Percentiles rank a stretch among this genome's conserved stretches.
phyloP scores from a whole-genome alignment of 2,329 filamentous ascomycete genomes.

The Verticillium isaacii region DNA sequence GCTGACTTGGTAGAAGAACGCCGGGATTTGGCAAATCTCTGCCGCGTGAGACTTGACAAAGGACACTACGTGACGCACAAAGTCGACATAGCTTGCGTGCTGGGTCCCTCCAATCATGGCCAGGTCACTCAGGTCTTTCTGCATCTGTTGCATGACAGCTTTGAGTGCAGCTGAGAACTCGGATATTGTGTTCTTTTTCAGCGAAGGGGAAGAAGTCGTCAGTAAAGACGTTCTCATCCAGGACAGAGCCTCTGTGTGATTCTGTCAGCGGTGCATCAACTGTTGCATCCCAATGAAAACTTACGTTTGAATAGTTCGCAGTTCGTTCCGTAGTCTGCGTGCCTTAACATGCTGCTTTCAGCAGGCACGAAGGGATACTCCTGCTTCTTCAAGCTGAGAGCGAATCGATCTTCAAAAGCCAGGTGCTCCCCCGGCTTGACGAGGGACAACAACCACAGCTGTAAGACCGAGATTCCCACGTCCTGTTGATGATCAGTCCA shows the following conservation, averaged over 20 bases:
- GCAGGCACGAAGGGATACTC: constrained; percentile 38
- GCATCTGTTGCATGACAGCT: constrained; percentile 49
- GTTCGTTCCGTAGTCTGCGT: constrained; percentile 44
- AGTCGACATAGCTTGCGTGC: constrained; percentile 44
- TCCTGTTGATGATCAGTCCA: constrained; percentile 20
- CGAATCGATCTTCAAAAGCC: constrained; percentile 45
- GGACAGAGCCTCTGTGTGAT: constrained; percentile 29
- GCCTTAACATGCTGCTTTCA: constrained; percentile 27
- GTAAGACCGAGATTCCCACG: constrained; percentile 37
- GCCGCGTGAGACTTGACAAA: constrained; percentile 49
- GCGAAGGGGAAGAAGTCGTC: background rate
- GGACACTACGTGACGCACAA: constrained; percentile 46
- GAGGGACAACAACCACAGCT: constrained; percentile 49
- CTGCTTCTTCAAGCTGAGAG: constrained; percentile 36
- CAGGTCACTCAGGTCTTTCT: constrained; percentile 38
- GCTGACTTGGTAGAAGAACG: constrained; percentile 53
- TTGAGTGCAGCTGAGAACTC: constrained; percentile 40
- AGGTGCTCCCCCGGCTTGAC: constrained; percentile 43
- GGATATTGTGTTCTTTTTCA: constrained; percentile 27
- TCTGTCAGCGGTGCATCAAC: background rate
- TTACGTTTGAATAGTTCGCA: constrained; percentile 43
- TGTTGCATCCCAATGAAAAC: constrained; percentile 6
- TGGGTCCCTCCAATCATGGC: constrained; percentile 23
- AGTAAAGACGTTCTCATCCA: constrained; percentile 46
- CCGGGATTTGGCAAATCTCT: constrained; percentile 49